Percentiles rank a stretch among this genome's conserved stretches.
Evolutionary conservation across 2,329 filamentous ascomycete species (phyloP).

Genomic region (Fusarium pseudoanthophilum): DNA sequence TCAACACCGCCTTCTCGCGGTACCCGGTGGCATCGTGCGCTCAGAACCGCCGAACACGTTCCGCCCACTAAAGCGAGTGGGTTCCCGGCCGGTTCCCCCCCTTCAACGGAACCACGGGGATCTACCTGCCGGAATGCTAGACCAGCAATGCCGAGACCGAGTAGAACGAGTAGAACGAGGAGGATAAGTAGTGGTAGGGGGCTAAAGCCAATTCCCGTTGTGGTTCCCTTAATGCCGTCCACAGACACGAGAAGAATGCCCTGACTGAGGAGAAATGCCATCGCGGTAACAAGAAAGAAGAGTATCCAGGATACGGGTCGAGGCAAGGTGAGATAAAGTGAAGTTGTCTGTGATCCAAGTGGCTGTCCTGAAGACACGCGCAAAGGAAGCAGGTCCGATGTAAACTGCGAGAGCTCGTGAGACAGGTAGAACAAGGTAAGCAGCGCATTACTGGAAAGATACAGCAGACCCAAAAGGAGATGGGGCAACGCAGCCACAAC

Average conservation of each 20-base stretch:
- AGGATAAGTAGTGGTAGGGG: conserved; percentile 56
- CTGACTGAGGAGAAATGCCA: conserved; percentile 60
- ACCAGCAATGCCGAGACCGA: conserved; percentile 50
- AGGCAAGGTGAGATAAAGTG: conserved; percentile 62
- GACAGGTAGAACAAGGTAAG: conserved; percentile 61
- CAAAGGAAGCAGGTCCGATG: conserved; percentile 48
- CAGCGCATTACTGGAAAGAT: conserved; percentile 59
- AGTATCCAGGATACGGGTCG: conserved; percentile 58
- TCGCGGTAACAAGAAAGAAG: conserved; percentile 55
- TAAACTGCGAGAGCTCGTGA: conserved; percentile 61
- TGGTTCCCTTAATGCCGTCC: conserved; percentile 40
- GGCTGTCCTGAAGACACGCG: conserved; percentile 59
- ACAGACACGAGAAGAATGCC: conserved; percentile 53
- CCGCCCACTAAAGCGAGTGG: conserved; percentile 60
- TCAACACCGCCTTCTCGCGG: conserved; percentile 49
- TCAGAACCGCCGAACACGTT: conserved; percentile 63
- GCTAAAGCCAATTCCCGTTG: conserved; percentile 54
- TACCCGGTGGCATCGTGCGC: conserved; percentile 58
- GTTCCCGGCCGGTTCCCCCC: conserved; percentile 56
- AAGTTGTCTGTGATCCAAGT: conserved; percentile 57
- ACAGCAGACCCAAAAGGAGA: conserved; percentile 59
- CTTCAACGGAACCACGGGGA: conserved; percentile 48
- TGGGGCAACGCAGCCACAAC: conserved; percentile 61
- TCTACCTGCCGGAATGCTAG: conserved; percentile 56
- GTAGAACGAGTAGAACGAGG: conserved; percentile 52